A percentile compares a stretch with the other conserved stretches of the same genome.
Conservation (phyloP, 2,329 filamentous ascomycete species). For the Hymenoscyphus linearis region DNA sequence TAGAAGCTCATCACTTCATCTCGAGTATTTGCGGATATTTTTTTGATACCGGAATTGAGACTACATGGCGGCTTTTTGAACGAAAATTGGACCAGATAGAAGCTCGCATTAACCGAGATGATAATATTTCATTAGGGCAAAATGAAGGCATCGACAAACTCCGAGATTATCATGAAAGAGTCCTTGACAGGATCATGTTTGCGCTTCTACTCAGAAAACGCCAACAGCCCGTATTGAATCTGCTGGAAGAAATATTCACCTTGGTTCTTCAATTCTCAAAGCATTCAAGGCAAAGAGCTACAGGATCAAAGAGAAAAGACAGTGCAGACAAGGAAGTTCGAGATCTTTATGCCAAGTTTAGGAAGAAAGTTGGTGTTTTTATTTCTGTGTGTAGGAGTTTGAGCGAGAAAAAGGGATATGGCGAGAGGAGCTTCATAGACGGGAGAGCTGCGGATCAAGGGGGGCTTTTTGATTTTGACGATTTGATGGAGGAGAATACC, state of each 20-base stretch:
- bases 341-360: slow-evolving; percentile 59
- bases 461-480: slow-evolving; percentile 34
- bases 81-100: slow-evolving; percentile 60
- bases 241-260: slow-evolving; percentile 73
- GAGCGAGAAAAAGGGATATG: slow-evolving; percentile 52
- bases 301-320: slow-evolving; percentile 32
- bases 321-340: slow-evolving; percentile 35
- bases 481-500: slow-evolving; percentile 47
- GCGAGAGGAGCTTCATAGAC: slow-evolving; percentile 28
- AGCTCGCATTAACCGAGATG: slow-evolving; percentile 43
- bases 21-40: slow-evolving; percentile 69
- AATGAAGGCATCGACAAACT: slow-evolving; percentile 61
- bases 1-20: slow-evolving; percentile 78
- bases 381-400: slow-evolving; percentile 65
- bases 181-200: slow-evolving; percentile 70
- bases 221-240: slow-evolving; percentile 64
- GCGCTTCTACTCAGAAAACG: slow-evolving; percentile 68
- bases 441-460: slow-evolving; percentile 25
- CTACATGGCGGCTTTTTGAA: slow-evolving; percentile 69
- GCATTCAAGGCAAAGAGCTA: slow-evolving; percentile 37
- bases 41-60: slow-evolving; percentile 69
- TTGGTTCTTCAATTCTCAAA: slow-evolving; percentile 68
- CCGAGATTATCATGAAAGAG: slow-evolving; percentile 63
- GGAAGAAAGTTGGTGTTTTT: slow-evolving; percentile 69
- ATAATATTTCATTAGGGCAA: slow-evolving; percentile 36